A percentile compares a stretch with the other conserved stretches of the same genome.
Evolutionary conservation across 805 yeast species (phyloP).

Genomic region (Cyberlindnera veronae): DNA sequence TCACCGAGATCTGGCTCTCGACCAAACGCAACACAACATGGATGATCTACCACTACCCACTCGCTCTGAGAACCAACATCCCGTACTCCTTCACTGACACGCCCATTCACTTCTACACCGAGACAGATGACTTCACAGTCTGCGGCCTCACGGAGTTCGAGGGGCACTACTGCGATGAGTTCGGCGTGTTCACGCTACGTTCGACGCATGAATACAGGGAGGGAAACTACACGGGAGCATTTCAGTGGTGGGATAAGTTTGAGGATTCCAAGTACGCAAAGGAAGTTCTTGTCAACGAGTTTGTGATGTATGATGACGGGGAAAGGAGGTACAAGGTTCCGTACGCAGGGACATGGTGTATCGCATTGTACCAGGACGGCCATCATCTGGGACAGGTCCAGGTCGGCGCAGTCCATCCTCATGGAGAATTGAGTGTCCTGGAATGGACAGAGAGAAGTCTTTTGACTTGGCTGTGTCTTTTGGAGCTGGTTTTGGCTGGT

Average conservation of each 20-base stretch:
- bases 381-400: background rate
- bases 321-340: background rate
- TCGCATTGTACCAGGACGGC: conserved; percentile 12
- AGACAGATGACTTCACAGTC: conserved; percentile 12
- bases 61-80: conserved; percentile 7
- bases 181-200: conserved; percentile 11
- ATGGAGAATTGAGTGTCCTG: conserved; percentile 2
- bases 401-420: background rate
- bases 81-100: conserved; percentile 7
- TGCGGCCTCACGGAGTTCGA: conserved; percentile 11
- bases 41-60: conserved; percentile 10
- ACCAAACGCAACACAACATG: conserved; percentile 10
- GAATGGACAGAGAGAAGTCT: conserved; percentile 1
- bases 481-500: background rate
- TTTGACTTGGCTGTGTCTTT: background rate
- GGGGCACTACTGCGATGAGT: conserved; percentile 11
- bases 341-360: conserved; percentile 11
- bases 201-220: conserved; percentile 3
- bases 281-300: conserved; percentile 11
- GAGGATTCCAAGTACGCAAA: conserved; percentile 7
- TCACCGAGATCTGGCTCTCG: conserved; percentile 4
- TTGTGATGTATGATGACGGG: conserved; percentile 6
- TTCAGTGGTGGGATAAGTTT: conserved; percentile 15
- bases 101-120: conserved; percentile 12
- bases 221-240: background rate